A percentile compares a stretch with the other conserved stretches of the same genome.
phyloP scores from a whole-genome alignment of 192 early-diverging fungal genomes.

The Coemansia biformis region DNA sequence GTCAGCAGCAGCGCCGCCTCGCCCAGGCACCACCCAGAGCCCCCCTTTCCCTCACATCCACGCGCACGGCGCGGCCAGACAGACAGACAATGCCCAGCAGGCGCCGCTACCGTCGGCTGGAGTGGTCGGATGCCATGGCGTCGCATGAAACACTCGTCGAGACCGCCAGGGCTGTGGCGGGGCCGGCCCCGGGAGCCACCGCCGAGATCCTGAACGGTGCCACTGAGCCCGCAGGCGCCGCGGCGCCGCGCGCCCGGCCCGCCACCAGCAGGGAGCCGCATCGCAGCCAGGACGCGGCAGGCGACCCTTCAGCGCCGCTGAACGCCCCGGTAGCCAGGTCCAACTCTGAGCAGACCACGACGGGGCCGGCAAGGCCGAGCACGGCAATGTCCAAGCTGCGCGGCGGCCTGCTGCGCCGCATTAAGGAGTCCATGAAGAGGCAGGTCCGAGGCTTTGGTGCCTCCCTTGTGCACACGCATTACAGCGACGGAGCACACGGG shows the following conservation, averaged over 20 bases:
- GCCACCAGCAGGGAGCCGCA: too few species aligned
- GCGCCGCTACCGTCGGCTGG: conserved; percentile 32
- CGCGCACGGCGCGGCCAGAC: too few species aligned
- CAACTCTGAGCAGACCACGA: conserved; percentile 28
- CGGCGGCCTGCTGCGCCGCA: conserved; percentile 12
- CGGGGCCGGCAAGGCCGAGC: background rate
- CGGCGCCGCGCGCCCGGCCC: too few species aligned
- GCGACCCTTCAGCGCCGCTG: background rate
- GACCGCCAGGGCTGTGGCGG: too few species aligned
- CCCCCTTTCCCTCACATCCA: too few species aligned
- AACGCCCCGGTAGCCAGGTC: conserved; percentile 23
- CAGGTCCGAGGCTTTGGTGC: conserved; percentile 16
- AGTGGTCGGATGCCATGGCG: conserved; percentile 41
- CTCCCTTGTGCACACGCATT: conserved; percentile 6
- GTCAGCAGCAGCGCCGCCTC: too few species aligned
- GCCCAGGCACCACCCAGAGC: too few species aligned
- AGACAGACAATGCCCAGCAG: conserved; percentile 26
- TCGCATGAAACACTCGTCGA: conserved; percentile 38
- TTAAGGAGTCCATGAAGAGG: conserved; percentile 20
- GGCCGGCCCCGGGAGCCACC: background rate
- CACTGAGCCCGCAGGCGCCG: too few species aligned
- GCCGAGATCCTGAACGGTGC: background rate
- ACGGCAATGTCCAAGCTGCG: conserved; percentile 7
- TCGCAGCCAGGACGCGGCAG: background rate
- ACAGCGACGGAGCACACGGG: conserved; percentile 10